These are phyloP conservation scores for Aspergillus nanangensis DNA, from an alignment of 495 filamentous ascomycete genomes.

Conservation along the genomic window DNA sequence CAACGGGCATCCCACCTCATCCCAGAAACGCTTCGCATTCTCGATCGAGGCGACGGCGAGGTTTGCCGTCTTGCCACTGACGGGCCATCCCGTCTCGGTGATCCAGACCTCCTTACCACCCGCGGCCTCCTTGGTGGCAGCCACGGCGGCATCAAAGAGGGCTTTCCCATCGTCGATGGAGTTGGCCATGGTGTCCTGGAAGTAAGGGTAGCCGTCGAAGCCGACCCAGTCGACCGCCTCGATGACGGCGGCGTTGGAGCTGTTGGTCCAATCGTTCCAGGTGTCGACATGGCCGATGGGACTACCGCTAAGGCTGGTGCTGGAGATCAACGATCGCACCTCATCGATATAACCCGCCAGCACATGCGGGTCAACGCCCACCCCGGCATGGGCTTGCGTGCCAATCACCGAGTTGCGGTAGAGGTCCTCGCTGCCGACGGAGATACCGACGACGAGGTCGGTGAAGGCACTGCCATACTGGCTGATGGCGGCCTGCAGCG, in stretches of 20 bases:
- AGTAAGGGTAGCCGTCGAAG: constrained; percentile 73
- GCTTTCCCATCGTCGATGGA: constrained; percentile 53
- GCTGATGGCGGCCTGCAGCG: constrained; percentile 58
- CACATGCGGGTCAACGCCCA: constrained; percentile 53
- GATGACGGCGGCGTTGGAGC: constrained; percentile 65
- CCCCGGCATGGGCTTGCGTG: constrained; percentile 45
- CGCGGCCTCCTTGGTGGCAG: constrained; percentile 51
- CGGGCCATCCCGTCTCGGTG: constrained; percentile 88
- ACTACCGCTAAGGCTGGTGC: constrained; percentile 50
- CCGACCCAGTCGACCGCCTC: constrained; percentile 71
- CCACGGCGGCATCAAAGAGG: constrained; percentile 61
- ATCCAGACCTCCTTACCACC: constrained; percentile 75
- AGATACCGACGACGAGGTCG: constrained; percentile 73
- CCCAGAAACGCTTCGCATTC: constrained; percentile 81
- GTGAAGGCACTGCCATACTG: constrained; percentile 60
- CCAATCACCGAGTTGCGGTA: constrained; percentile 70
- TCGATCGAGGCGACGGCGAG: constrained; percentile 55
- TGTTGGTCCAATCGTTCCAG: constrained; percentile 81
- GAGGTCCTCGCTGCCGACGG: constrained; percentile 85
- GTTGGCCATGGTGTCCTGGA: constrained; percentile 66
- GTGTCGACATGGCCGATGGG: constrained; percentile 87
- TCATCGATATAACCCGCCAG: constrained; percentile 64
- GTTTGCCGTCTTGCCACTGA: constrained; percentile 56
- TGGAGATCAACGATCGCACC: constrained; percentile 52
- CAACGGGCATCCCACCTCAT: constrained; percentile 68